Conservation (phyloP, 257 asterid genomes). For the Hygrophila difformis region DNA sequence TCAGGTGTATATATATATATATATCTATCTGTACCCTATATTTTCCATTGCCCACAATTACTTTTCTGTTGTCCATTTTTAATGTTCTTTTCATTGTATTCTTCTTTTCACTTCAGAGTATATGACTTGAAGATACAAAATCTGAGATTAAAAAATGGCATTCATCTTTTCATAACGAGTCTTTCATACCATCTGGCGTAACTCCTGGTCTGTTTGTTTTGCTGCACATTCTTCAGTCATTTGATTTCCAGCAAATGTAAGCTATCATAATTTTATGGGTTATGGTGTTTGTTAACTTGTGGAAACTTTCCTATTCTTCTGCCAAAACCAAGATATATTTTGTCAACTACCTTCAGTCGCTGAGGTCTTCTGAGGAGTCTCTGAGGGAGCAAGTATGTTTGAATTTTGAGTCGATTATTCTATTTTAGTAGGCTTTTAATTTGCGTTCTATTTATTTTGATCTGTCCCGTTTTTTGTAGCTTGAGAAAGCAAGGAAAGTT, state of each 20-base stretch:
- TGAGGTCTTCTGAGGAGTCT: slow-evolving; percentile 85
- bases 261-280: slow-evolving; percentile 1
- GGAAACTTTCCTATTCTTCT: background rate
- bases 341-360: slow-evolving; percentile 63
- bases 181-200: slow-evolving; percentile 56
- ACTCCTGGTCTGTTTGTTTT: slow-evolving; percentile 58
- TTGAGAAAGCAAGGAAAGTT: slow-evolving; percentile 70
- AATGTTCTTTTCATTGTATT: slow-evolving; percentile 6
- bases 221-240: slow-evolving; percentile 2
- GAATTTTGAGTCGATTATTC: background rate
- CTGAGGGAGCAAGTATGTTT: slow-evolving; percentile 87
- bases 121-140: slow-evolving; percentile 71
- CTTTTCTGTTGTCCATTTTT: background rate
- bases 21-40: background rate
- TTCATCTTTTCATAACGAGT: slow-evolving; percentile 75
- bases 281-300: background rate
- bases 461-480: slow-evolving; percentile 34
- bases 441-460: background rate
- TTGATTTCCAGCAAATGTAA: background rate
- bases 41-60: background rate
- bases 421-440: slow-evolving; percentile 4
- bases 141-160: slow-evolving; percentile 93
- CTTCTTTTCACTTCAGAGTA: slow-evolving; percentile 39
- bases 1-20: slow-evolving; percentile 41
- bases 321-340: slow-evolving; percentile 60